Evolutionary conservation across 148 eudicot genomes (phyloP), one percentile per base, ranked within the genome.

Genomic region (Suaeda aralocaspica): DNA sequence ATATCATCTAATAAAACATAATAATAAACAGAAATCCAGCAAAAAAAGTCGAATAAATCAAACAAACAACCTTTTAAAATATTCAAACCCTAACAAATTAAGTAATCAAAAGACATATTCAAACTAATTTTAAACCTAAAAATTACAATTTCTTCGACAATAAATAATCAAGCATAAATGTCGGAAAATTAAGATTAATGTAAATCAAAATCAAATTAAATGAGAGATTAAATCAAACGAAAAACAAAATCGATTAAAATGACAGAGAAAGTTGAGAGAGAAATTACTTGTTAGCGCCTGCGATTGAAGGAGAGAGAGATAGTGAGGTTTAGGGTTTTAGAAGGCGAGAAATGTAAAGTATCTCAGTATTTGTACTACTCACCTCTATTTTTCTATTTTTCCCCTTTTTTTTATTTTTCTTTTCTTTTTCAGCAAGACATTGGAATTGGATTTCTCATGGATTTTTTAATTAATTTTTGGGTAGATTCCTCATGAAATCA

Each of bases 241-340:
- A 19, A 48, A 36, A 29, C 28, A n/a, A 29, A n/a, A 19, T 18
- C 6, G 22, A 15, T 0, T 6, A 24, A 63, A 9, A 52, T 16
- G 53, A 19, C 30, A 63, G 45, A 15, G 46, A 29, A 19, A 28
- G 9, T 9, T 28, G 39, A 24, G 11, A 57, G 70, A 56, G 64
- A 55, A 28, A 53, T 72, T 64, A 72, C 76, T 30, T 13, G 13
- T 9, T 21, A 26, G 57, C 57, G 74, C 66, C 44, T 70, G 73
- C 59, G 28, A 67, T 67, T 50, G 41, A 50, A 8, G 30, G 70
- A 67, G 71, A 18, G 50, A 18, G 48, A 19, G 66, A 11, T 25
- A 50, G 42, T 46, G 78, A 70, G 73, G 73, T 61, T 69, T 69
- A 75, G 78, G 78, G 73, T 69, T 69, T 75, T 69, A 69, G 74